Conservation (phyloP, 2,329 filamentous ascomycete genomes). For the Zymoseptoria brevis region DNA sequence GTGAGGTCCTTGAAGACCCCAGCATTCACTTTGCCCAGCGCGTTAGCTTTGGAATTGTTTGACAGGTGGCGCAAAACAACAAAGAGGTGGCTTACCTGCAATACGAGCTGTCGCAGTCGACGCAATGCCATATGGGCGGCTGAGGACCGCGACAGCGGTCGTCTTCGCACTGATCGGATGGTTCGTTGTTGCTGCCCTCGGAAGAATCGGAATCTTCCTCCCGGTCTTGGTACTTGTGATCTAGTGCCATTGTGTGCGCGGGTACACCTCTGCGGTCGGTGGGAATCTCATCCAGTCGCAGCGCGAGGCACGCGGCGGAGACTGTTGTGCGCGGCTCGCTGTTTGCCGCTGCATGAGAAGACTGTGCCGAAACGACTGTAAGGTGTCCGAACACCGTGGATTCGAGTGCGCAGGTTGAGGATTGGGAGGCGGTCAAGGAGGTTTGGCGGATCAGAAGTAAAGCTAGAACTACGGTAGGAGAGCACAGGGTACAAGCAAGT, state of each 20-base stretch:
- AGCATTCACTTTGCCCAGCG: conserved; percentile 21
- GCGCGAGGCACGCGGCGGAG: background rate
- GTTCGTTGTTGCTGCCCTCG: conserved; percentile 10
- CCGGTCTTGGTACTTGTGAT: background rate
- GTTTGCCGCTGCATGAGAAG: background rate
- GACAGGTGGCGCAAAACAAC: background rate
- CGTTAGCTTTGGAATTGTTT: background rate
- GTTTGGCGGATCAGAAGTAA: background rate
- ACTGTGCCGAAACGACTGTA: background rate
- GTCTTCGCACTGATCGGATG: conserved; percentile 25
- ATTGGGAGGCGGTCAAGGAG: background rate
- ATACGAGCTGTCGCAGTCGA: conserved; percentile 29
- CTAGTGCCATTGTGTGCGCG: background rate
- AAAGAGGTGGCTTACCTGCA: conserved; percentile 20
- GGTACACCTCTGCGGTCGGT: background rate
- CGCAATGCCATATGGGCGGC: conserved; percentile 26
- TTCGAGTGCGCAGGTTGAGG: background rate
- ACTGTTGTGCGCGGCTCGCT: background rate
- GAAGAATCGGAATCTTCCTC: background rate
- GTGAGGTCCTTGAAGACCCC: conserved; percentile 27
- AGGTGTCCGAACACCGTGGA: background rate
- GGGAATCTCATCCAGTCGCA: background rate
- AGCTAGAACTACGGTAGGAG: background rate
- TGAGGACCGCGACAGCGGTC: conserved; percentile 24
- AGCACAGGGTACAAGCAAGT: background rate